phyloP scores from a whole-genome alignment of 2,329 filamentous ascomycete species.

The Hansfordia pulvinata region DNA sequence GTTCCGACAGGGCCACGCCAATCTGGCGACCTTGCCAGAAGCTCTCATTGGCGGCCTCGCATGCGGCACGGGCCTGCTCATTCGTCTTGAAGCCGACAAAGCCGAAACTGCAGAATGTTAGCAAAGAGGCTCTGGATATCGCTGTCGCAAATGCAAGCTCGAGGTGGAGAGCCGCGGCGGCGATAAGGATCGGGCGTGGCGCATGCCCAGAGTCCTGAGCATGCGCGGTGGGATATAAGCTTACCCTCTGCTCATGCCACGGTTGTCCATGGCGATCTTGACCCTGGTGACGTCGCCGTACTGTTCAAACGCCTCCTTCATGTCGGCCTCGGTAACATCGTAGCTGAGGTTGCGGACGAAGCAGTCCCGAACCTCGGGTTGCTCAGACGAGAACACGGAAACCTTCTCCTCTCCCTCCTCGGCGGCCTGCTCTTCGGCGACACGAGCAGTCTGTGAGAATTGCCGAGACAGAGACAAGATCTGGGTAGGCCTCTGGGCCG shows the following conservation, averaged over 20 bases:
- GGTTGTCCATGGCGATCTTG: constrained; percentile 12
- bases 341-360: constrained; percentile 61
- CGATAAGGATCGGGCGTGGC: background rate
- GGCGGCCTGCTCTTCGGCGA: constrained; percentile 6
- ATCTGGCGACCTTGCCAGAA: constrained; percentile 20
- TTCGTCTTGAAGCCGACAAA: constrained; percentile 12
- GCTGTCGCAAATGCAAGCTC: too few relatives aligned
- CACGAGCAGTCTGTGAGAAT: constrained; percentile 16
- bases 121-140: constrained; percentile 1
- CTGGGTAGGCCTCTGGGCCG: constrained; percentile 8
- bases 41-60: constrained; percentile 12
- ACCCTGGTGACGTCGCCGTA: constrained; percentile 14
- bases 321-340: constrained; percentile 47
- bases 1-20: constrained; percentile 8
- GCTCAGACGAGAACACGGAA: constrained; percentile 1
- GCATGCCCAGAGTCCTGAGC: background rate
- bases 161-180: background rate
- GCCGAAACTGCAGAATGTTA: constrained; percentile 13
- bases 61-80: constrained; percentile 8
- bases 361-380: constrained; percentile 21
- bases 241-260: constrained; percentile 18
- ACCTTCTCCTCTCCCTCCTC: constrained; percentile 2
- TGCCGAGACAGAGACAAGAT: constrained; percentile 10
- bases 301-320: constrained; percentile 43
- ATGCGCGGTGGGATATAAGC: constrained; percentile 1